Evolutionary conservation across 768 basidiomycete genomes (phyloP).

Genomic region (Lactarius hengduanensis): DNA sequence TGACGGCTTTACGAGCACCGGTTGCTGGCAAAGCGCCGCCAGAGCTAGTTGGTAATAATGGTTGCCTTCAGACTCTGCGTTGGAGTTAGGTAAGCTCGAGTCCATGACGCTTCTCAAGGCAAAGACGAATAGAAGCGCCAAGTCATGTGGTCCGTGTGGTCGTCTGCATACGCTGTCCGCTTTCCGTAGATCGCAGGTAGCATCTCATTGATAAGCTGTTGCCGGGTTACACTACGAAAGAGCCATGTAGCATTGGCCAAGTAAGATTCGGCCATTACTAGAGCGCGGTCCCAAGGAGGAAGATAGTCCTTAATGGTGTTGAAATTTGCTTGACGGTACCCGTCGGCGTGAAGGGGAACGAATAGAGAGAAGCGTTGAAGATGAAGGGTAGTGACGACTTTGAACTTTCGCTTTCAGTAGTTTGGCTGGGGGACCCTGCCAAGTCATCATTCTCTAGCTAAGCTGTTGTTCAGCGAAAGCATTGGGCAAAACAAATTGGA

Average conservation of each 20-base stretch:
- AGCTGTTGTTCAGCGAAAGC: background rate
- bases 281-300: conserved; percentile 51
- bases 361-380: conserved; percentile 31
- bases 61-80: conserved; percentile 50
- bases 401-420: conserved; percentile 25
- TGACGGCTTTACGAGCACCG: conserved; percentile 69
- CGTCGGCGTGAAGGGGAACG: conserved; percentile 35
- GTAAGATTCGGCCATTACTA: conserved; percentile 66
- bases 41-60: conserved; percentile 62
- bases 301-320: conserved; percentile 36
- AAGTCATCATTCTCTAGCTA: conserved; percentile 24
- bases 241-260: conserved; percentile 60
- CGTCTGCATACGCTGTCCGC: conserved; percentile 24
- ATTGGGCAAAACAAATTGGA: background rate
- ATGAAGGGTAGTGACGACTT: conserved; percentile 30
- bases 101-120: conserved; percentile 36
- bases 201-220: conserved; percentile 69
- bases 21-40: conserved; percentile 61
- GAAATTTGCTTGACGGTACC: conserved; percentile 29
- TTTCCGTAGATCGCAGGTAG: conserved; percentile 60
- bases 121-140: conserved; percentile 37
- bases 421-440: conserved; percentile 21
- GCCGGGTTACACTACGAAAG: conserved; percentile 61
- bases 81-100: conserved; percentile 35
- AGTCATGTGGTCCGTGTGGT: conserved; percentile 36